Evolutionary conservation across 179 eudicot species (phyloP).

Genomic region (Beta corolliflora): DNA sequence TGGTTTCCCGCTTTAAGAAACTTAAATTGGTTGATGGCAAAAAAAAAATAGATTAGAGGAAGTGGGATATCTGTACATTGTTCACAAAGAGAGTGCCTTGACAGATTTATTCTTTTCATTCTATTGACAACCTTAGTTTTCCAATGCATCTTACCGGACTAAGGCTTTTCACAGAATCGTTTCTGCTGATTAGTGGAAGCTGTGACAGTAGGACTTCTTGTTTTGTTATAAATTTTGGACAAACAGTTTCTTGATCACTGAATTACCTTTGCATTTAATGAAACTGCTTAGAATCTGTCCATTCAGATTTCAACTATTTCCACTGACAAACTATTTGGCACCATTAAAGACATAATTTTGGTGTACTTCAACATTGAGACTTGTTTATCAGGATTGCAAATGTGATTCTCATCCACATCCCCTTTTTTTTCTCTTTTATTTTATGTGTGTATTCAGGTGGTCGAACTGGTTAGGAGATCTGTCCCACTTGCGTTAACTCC

Average conservation of each 20-base stretch:
- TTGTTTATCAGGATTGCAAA: not conserved
- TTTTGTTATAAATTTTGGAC: not conserved
- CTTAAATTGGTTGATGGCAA: not conserved
- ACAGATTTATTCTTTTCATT: not conserved
- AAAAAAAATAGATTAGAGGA: too few species aligned
- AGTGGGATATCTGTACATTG: not conserved
- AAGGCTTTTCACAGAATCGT: not conserved
- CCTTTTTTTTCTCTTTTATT: not conserved
- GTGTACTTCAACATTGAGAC: not conserved
- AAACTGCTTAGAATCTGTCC: not conserved
- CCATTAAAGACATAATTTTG: not conserved
- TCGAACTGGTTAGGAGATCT: constrained; percentile 76
- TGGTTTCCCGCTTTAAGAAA: not conserved
- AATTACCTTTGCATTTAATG: not conserved
- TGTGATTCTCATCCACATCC: not conserved
- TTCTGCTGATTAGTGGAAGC: not conserved
- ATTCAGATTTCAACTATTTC: not conserved
- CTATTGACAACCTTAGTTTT: not conserved
- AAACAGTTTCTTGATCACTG: not conserved
- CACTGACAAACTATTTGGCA: not conserved
- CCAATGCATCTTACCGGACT: not conserved
- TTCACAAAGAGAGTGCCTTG: not conserved
- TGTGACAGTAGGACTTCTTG: not conserved
- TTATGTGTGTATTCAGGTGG: constrained; percentile 47
- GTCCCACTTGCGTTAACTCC: constrained; percentile 79